phyloP scores from a whole-genome alignment of 2,329 filamentous ascomycete species.

The Nemania serpens region DNA sequence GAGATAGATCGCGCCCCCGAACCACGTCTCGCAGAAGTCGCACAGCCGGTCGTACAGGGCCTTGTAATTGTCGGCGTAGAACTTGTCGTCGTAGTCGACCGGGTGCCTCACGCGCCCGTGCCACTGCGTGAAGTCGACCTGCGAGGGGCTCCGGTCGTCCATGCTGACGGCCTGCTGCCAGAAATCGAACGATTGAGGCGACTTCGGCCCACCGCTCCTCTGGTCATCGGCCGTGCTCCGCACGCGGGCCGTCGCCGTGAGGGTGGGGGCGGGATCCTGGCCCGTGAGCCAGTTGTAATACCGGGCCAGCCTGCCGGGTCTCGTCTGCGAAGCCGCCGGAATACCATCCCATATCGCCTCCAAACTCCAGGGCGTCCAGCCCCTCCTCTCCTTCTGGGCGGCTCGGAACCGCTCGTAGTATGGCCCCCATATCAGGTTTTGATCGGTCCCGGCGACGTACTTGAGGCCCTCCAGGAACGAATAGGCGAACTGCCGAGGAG shows the following conservation, averaged over 20 bases:
- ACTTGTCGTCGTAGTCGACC: slow-evolving; percentile 33
- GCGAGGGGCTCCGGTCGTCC: slow-evolving; percentile 30
- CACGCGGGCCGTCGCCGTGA: neutral
- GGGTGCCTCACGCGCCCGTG: slow-evolving; percentile 27
- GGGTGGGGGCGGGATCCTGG: slow-evolving; percentile 10
- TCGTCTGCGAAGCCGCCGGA: slow-evolving; percentile 16
- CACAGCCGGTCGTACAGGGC: slow-evolving; percentile 37
- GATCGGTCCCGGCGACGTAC: slow-evolving; percentile 14
- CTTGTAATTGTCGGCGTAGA: slow-evolving; percentile 33
- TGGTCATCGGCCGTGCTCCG: neutral
- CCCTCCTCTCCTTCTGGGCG: neutral
- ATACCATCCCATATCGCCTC: slow-evolving; percentile 21
- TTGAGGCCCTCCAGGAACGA: neutral
- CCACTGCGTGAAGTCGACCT: slow-evolving; percentile 32
- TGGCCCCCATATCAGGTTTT: slow-evolving; percentile 28
- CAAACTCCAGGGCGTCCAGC: slow-evolving; percentile 16
- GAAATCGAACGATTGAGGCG: neutral
- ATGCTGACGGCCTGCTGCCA: slow-evolving; percentile 11
- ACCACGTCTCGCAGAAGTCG: slow-evolving; percentile 36
- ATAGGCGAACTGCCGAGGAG: neutral
- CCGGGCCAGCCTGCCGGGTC: slow-evolving; percentile 8
- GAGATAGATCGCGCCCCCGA: slow-evolving; percentile 32
- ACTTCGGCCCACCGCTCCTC: neutral
- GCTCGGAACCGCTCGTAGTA: slow-evolving; percentile 24
- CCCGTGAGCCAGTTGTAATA: slow-evolving; percentile 1